Evolutionary conservation across 1,139 yeast species (phyloP).

Genomic region (Pichia terricola): DNA sequence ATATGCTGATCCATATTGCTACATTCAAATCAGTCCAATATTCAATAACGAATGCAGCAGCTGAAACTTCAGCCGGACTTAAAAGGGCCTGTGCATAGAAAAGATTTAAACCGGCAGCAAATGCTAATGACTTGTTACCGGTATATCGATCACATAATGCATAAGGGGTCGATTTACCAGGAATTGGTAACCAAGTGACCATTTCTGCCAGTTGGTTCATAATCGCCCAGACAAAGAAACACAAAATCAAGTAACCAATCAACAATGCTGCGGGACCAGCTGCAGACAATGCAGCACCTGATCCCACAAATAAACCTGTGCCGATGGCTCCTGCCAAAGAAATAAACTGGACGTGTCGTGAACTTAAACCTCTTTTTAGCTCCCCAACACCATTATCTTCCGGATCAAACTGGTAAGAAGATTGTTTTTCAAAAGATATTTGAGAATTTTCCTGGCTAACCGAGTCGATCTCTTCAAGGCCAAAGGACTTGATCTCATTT

Average conservation of each 20-base stretch:
- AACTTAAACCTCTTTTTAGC: conserved; percentile 16
- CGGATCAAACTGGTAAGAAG: neutral
- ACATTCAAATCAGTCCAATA: conserved; percentile 46
- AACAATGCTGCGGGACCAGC: conserved; percentile 66
- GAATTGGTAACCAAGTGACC: conserved; percentile 48
- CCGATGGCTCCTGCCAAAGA: conserved; percentile 84
- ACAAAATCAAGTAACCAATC: conserved; percentile 37
- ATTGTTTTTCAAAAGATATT: no score
- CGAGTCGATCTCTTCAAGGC: no score
- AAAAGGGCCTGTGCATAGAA: conserved; percentile 42
- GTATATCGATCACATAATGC: conserved; percentile 26
- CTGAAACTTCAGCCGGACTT: conserved; percentile 43
- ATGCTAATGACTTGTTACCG: conserved; percentile 24
- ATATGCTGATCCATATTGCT: conserved; percentile 41
- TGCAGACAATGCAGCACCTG: conserved; percentile 43
- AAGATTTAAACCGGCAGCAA: conserved; percentile 41
- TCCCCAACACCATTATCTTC: conserved; percentile 9
- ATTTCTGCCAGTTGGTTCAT: conserved; percentile 57
- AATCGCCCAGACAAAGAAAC: conserved; percentile 44
- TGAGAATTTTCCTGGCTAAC: no score
- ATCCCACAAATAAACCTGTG: conserved; percentile 60
- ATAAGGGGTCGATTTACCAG: conserved; percentile 24
- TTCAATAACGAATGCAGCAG: conserved; percentile 40
- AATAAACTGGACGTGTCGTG: conserved; percentile 50
- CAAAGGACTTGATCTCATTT: no score